phyloP scores from a whole-genome alignment of 1,284 basidiomycete genomes.

The Malassezia pachydermatis region DNA sequence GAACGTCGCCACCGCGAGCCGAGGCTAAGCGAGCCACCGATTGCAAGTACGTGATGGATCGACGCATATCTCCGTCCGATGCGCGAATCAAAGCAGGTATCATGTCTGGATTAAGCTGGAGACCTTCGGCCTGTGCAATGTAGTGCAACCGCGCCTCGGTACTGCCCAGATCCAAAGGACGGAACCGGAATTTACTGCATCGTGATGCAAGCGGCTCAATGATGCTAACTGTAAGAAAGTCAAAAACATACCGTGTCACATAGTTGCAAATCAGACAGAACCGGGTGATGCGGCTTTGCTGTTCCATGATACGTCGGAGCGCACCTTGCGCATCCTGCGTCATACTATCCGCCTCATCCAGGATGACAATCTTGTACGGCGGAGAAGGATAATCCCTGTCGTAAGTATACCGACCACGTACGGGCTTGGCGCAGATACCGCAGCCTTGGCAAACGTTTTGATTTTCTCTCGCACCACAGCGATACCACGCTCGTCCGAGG shows the following conservation, averaged over 20 bases:
- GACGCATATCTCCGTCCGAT: slow-evolving; percentile 84
- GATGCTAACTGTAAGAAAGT: slow-evolving; percentile 62
- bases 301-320: slow-evolving; percentile 94
- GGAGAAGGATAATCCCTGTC: slow-evolving; percentile 68
- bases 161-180: slow-evolving; percentile 70
- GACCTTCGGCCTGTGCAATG: slow-evolving; percentile 60
- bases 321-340: slow-evolving; percentile 97
- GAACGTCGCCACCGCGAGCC: slow-evolving; percentile 21
- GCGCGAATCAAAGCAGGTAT: slow-evolving; percentile 64
- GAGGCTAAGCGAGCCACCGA: slow-evolving; percentile 69
- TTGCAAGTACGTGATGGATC: slow-evolving; percentile 97
- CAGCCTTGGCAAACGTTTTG: slow-evolving; percentile 81
- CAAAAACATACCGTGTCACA: slow-evolving; percentile 70
- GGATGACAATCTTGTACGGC: slow-evolving; percentile 96
- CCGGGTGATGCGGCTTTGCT: slow-evolving; percentile 85
- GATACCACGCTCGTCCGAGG: slow-evolving; percentile 96
- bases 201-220: slow-evolving; percentile 98
- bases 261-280: slow-evolving; percentile 99
- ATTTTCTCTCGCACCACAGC: slow-evolving; percentile 93
- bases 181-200: slow-evolving; percentile 98
- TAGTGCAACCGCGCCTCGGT: slow-evolving; percentile 66
- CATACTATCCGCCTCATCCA: slow-evolving; percentile 99
- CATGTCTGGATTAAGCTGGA: slow-evolving; percentile 45
- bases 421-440: slow-evolving; percentile 35
- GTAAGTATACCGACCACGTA: background rate